Evolutionary conservation across 306 rosid species (phyloP), one percentile per base, ranked within the genome.

Genomic region (Medicago lupulina): DNA sequence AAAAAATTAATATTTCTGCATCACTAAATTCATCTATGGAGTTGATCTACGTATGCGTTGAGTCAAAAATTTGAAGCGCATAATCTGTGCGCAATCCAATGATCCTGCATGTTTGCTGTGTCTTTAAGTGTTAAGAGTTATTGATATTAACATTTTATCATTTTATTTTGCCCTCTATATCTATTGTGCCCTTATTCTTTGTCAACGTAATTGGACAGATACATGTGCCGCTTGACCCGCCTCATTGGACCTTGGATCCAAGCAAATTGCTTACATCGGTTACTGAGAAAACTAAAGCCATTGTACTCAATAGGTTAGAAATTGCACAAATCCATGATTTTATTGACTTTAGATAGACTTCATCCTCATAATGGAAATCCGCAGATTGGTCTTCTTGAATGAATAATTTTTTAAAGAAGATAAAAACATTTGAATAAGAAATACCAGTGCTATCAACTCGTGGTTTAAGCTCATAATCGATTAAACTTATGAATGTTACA

Each of bases 241-340:
- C 98, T 65, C 87, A 75, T 0, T 91, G 98, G 98, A 87, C 86
- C 59, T 79, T 93, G 82, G 87, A 89, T 70, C 85, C 90, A 12
- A 74, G 79, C 70, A 91, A 85, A 70, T 86, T 93, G 65, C 65
- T 79, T 72, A 76, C 76, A 51, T 86, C 92, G 51, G 73, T 91
- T 65, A 88, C 89, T 19, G 84, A 75, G 77, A 88, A 83, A 86
- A 93, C 97, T 31, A 93, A 93, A 87, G 96, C 89, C 70, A 25
- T 93, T 41, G 77, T 93, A 21, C 55, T 91, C 62, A 93, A 93
- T 88, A 93, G 98, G 97, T 91, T 80, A 75, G 84, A 51, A 61
- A 72, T 66, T 66, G 7, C 62, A 21, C 51, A 13, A 67, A 74
- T 74, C 74, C 59, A 59, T 62, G 8, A 61, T 25, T 14, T 13